phyloP scores from a whole-genome alignment of 495 filamentous ascomycete genomes.

The Chaetomium fimeti region DNA sequence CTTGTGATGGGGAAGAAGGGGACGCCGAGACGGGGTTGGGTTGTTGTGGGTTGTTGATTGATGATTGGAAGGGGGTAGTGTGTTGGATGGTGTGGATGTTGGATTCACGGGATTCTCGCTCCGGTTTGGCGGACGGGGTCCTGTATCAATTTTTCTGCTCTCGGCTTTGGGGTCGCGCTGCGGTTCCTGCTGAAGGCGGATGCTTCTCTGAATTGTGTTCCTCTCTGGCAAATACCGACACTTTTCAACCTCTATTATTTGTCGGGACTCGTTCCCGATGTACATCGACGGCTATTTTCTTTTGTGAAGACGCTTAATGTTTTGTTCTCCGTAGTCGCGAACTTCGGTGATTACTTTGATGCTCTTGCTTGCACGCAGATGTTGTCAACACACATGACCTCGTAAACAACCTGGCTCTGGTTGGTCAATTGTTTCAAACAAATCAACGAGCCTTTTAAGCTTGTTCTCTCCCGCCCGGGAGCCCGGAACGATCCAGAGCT shows the following conservation, averaged over 20 bases:
- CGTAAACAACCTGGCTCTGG: no score
- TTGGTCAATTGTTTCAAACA: no score
- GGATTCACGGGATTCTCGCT: constrained; percentile 4
- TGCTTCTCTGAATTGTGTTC: constrained; percentile 17
- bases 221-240: constrained; percentile 18
- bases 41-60: not conserved
- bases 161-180: not conserved
- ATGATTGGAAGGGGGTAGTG: not conserved
- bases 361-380: not conserved
- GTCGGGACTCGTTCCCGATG: constrained; percentile 6
- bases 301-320: constrained; percentile 17
- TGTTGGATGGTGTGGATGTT: constrained; percentile 2
- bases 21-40: constrained; percentile 6
- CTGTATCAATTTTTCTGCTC: not conserved
- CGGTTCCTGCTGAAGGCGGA: not conserved
- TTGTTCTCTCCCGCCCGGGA: not conserved
- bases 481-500: not conserved
- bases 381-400: not conserved
- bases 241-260: constrained; percentile 17
- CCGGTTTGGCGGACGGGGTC: constrained; percentile 13
- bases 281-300: constrained; percentile 5
- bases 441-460: no score
- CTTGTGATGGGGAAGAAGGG: constrained; percentile 1
- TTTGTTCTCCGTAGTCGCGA: not conserved
- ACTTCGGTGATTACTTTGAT: not conserved